phyloP scores from a whole-genome alignment of 2,329 filamentous ascomycete species.

The Sphaceloma murrayae region DNA sequence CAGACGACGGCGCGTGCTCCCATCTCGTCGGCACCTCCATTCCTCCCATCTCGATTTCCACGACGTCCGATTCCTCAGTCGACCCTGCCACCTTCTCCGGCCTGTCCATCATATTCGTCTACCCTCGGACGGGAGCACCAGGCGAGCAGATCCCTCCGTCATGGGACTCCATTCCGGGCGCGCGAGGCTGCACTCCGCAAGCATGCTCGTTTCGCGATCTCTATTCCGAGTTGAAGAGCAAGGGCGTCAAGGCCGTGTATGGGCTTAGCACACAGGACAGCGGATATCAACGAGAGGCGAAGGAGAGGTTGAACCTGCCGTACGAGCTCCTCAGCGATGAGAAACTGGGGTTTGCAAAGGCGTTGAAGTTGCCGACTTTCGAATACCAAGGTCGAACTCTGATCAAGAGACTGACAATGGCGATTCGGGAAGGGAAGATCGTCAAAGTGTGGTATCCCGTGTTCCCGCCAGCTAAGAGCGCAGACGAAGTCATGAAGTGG shows the following conservation, averaged over 20 bases:
- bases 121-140: slow-evolving; percentile 33
- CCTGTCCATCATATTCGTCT: slow-evolving; percentile 36
- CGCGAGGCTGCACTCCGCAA: slow-evolving; percentile 37
- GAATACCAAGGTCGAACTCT: slow-evolving; percentile 32
- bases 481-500: slow-evolving; percentile 32
- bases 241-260: slow-evolving; percentile 31
- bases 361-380: slow-evolving; percentile 32
- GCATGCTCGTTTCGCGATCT: slow-evolving; percentile 37
- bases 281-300: slow-evolving; percentile 33
- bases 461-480: slow-evolving; percentile 34
- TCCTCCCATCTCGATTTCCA: slow-evolving; percentile 29
- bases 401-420: slow-evolving; percentile 33
- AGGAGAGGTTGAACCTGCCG: slow-evolving; percentile 32
- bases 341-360: slow-evolving; percentile 28
- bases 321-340: slow-evolving; percentile 37
- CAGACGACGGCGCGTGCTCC: slow-evolving; percentile 34
- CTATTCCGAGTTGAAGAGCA: slow-evolving; percentile 23
- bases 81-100: slow-evolving; percentile 30
- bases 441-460: slow-evolving; percentile 37
- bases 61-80: slow-evolving; percentile 27
- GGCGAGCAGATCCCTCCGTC: slow-evolving; percentile 33
- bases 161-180: slow-evolving; percentile 37
- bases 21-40: slow-evolving; percentile 27
- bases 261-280: slow-evolving; percentile 34
- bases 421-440: slow-evolving; percentile 33